Evolutionary conservation across 2,329 filamentous ascomycete genomes (phyloP), one percentile per base, ranked within the genome.

Genomic region (Chalaropsis ovoidea): DNA sequence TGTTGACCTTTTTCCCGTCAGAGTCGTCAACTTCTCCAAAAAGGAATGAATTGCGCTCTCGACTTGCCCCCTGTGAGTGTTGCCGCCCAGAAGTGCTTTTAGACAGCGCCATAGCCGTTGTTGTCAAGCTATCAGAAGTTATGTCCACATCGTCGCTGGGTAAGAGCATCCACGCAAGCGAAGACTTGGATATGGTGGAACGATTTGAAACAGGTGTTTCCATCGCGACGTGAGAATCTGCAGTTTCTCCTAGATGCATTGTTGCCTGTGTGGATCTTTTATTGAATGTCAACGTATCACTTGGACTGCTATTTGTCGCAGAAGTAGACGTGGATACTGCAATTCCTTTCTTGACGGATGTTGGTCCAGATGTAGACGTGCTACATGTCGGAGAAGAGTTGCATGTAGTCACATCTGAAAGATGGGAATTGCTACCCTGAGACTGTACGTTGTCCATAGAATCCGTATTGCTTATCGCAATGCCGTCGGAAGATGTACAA

Each of bases 111-210:
- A 41, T 22, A 17, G 43, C 41, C 45, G 64, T 69, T 7, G 70
- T 60, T 1, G 68, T 52, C n/a, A 69, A 68, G 47, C 65, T 72
- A 67, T 62, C 71, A 69, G 60, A 68, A 69, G 11, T 63, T 49
- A 67, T 70, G 11, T 61, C 66, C 0, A 76, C 73, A 64, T 77
- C 72, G 69, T 82, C 80, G 13, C 41, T 49, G 2, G 81, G 81
- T 69, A 86, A 85, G 1, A 91, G 78, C 87, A 91, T 91, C 86
- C 86, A 90, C 0, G 87, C 86, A 73, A 90, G 91, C 3, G 86
- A 87, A 7, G 88, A 90, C 69, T 89, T 86, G 0, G 86, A 86
- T 42, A 90, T 78, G 0, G 81, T 83, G 2, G 86, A 87, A 24
- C 86, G 80, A 22, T 83, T 83, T 0, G 82, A 83, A 17, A 84